These are phyloP conservation scores for Amanita exitialis DNA, from an alignment of 768 basidiomycete species.

Conservation along the genomic window DNA sequence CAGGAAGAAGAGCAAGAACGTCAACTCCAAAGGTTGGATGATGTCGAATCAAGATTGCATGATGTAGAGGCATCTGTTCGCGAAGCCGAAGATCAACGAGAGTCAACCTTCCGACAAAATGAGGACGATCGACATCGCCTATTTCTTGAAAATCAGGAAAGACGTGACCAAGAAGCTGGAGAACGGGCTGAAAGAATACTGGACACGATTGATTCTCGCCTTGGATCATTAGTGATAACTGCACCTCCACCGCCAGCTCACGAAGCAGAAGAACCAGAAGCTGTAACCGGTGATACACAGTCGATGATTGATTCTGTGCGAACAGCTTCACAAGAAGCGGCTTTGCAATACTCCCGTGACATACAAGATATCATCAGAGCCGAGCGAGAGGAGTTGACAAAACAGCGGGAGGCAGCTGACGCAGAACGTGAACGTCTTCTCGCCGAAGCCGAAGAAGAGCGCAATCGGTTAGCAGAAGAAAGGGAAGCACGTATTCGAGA, in stretches of 20 bases:
- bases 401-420: slow-evolving; percentile 42
- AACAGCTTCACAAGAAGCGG: slow-evolving; percentile 40
- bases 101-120: slow-evolving; percentile 49
- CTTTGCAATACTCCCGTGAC: slow-evolving; percentile 44
- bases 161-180: slow-evolving; percentile 45
- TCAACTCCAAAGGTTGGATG: slow-evolving; percentile 46
- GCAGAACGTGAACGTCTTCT: slow-evolving; percentile 45
- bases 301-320: slow-evolving; percentile 16
- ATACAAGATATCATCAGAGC: slow-evolving; percentile 46
- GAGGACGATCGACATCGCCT: slow-evolving; percentile 57
- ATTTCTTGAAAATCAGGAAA: slow-evolving; percentile 49
- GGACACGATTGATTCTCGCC: slow-evolving; percentile 27
- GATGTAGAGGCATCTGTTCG: slow-evolving; percentile 38
- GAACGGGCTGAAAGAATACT: slow-evolving; percentile 39
- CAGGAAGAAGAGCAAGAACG: slow-evolving; percentile 38
- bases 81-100: slow-evolving; percentile 55
- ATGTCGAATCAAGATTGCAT: slow-evolving; percentile 40
- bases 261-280: slow-evolving; percentile 13
- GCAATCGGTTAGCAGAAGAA: slow-evolving; percentile 33
- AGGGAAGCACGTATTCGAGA: slow-evolving; percentile 44
- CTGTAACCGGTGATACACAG: slow-evolving; percentile 22
- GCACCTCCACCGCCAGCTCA: slow-evolving; percentile 13
- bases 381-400: slow-evolving; percentile 50
- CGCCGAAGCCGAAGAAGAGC: slow-evolving; percentile 40
- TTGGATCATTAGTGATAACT: slow-evolving; percentile 22